These are phyloP conservation scores for Mallotus nudiflorus DNA, from an alignment of 345 rosid genomes.

Conservation along the genomic window DNA sequence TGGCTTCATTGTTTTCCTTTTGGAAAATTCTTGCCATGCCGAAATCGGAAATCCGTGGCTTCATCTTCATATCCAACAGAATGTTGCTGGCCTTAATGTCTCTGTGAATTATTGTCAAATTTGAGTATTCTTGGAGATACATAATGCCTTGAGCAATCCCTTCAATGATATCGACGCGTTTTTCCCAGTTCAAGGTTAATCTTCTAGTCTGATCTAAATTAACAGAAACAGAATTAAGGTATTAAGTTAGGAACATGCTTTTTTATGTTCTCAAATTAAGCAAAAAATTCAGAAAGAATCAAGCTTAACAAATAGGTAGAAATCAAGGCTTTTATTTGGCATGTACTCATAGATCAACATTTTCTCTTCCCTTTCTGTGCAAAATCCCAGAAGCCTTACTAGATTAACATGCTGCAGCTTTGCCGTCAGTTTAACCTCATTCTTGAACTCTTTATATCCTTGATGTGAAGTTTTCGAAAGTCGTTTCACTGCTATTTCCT, in stretches of 20 bases:
- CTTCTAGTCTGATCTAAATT: constrained; percentile 31
- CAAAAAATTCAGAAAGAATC: neutral
- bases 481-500: constrained; percentile 49
- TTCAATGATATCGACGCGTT: constrained; percentile 38
- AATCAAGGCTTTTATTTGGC: constrained; percentile 40
- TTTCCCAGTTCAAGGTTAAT: constrained; percentile 31
- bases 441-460: constrained; percentile 40
- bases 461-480: constrained; percentile 40
- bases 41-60: no score
- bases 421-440: constrained; percentile 42
- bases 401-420: constrained; percentile 48
- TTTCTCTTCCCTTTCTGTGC: constrained; percentile 37
- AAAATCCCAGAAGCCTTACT: constrained; percentile 35
- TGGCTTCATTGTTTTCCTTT: no score
- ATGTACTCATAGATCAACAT: constrained; percentile 46
- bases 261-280: neutral
- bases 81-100: constrained; percentile 46
- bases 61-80: constrained; percentile 13
- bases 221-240: no score
- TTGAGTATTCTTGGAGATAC: constrained; percentile 53
- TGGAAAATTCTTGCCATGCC: no score
- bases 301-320: constrained; percentile 31
- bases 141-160: constrained; percentile 52
- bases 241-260: neutral
- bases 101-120: constrained; percentile 45